These are phyloP conservation scores for Cytospora schulzeri DNA, from an alignment of 2,329 filamentous ascomycete genomes.

Conservation along the genomic window DNA sequence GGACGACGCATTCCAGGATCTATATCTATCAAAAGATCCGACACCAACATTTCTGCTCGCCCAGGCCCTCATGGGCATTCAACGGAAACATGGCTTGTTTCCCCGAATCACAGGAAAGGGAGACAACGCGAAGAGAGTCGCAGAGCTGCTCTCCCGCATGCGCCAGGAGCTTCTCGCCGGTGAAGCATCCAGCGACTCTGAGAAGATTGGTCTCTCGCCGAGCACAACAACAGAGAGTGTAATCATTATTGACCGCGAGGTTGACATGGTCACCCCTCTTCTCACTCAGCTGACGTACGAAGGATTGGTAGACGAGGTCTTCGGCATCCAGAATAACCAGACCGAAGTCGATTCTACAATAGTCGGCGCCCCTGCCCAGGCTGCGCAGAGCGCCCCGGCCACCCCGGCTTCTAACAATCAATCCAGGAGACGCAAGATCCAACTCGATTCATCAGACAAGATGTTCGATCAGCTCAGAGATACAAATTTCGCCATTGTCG, in stretches of 20 bases:
- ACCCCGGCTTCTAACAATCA: conserved; percentile 57
- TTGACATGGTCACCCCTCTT: conserved; percentile 88
- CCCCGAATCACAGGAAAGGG: conserved; percentile 94
- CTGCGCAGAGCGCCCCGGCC: conserved; percentile 55
- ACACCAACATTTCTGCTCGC: conserved; percentile 88
- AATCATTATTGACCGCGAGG: conserved; percentile 92
- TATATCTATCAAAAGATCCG: conserved; percentile 89
- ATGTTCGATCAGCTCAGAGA: conserved; percentile 87
- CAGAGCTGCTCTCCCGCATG: conserved; percentile 87
- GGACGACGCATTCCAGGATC: conserved; percentile 80
- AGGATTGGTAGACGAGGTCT: conserved; percentile 90
- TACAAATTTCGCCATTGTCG: conserved; percentile 93
- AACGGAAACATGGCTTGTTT: conserved; percentile 89
- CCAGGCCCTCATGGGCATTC: conserved; percentile 90
- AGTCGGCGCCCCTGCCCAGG: conserved; percentile 71
- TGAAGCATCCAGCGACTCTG: conserved; percentile 67
- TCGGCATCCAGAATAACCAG: conserved; percentile 89
- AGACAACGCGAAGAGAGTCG: conserved; percentile 86
- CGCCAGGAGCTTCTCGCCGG: conserved; percentile 83
- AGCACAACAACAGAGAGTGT: conserved; percentile 87
- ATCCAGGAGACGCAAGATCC: conserved; percentile 80
- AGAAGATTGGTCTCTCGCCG: conserved; percentile 72
- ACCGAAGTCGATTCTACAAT: conserved; percentile 90
- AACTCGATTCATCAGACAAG: conserved; percentile 85
- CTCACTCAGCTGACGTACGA: conserved; percentile 97